These are phyloP conservation scores for Posidonia oceanica DNA, from an alignment of 116 monocot genomes.

Conservation along the genomic window DNA sequence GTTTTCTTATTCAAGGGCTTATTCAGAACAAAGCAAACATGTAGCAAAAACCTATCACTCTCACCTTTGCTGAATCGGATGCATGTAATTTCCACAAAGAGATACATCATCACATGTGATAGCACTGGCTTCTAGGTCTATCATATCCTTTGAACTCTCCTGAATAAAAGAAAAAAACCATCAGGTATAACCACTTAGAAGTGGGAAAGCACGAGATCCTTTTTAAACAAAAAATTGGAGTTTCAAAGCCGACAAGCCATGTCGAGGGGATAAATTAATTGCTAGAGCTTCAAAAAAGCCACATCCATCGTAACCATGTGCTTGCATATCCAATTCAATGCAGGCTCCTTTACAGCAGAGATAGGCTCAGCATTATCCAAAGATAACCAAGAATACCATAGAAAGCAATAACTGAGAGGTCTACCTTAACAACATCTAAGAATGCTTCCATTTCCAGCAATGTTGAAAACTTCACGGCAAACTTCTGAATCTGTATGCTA, in stretches of 20 bases:
- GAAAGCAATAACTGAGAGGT: too few relatives aligned
- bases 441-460: constrained; percentile 33
- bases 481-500: constrained; percentile 61
- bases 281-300: too few relatives aligned
- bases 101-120: constrained; percentile 34
- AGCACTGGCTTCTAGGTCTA: constrained; percentile 22
- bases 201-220: too few relatives aligned
- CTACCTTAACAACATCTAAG: neutral
- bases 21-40: constrained; percentile 1
- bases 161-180: constrained; percentile 9
- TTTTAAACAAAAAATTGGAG: too few relatives aligned
- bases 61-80: constrained; percentile 24
- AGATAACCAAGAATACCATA: too few relatives aligned
- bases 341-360: too few relatives aligned
- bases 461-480: constrained; percentile 47
- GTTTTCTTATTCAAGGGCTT: too few relatives aligned
- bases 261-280: too few relatives aligned
- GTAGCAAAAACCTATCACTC: neutral
- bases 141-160: constrained; percentile 33
- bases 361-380: too few relatives aligned
- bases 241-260: too few relatives aligned
- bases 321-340: too few relatives aligned
- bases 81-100: constrained; percentile 16
- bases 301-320: too few relatives aligned
- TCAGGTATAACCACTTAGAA: neutral